Evolutionary conservation across 768 basidiomycete species (phyloP).

Genomic region (Sarcodon aspratus): DNA sequence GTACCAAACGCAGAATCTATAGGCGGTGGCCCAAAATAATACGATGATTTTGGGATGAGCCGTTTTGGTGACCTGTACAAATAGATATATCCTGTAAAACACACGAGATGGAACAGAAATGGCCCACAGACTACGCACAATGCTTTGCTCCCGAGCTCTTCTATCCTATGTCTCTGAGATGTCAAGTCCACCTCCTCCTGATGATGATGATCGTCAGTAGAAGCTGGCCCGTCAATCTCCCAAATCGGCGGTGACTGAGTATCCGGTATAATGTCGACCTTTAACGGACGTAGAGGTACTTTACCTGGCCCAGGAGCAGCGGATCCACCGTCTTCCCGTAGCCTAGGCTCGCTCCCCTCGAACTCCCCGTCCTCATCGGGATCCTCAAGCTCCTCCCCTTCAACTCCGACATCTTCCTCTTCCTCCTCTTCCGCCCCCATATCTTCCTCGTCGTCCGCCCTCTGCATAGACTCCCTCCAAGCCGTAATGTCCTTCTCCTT

Average conservation of each 20-base stretch:
- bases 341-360: conserved; percentile 3
- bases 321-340: neutral
- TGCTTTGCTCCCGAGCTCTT: conserved; percentile 6
- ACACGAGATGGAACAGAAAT: neutral
- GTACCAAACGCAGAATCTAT: conserved; percentile 74
- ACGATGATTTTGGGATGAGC: conserved; percentile 66
- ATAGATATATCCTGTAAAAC: neutral
- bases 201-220: conserved; percentile 21
- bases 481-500: conserved; percentile 10
- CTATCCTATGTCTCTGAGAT: conserved; percentile 6
- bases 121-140: conserved; percentile 4
- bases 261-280: conserved; percentile 30
- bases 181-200: conserved; percentile 2
- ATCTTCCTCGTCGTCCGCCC: conserved; percentile 2
- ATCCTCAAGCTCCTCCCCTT: conserved; percentile 8
- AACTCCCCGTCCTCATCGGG: conserved; percentile 1
- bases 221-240: conserved; percentile 45
- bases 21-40: conserved; percentile 76
- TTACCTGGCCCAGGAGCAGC: neutral
- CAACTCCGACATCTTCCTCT: conserved; percentile 4
- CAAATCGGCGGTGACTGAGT: conserved; percentile 51
- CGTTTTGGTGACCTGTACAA: conserved; percentile 17
- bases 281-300: conserved; percentile 24
- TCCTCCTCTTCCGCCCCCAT: conserved; percentile 1
- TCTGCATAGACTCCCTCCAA: conserved; percentile 6